Conservation (phyloP, 2,329 filamentous ascomycete species). For the Botryotinia calthae region DNA sequence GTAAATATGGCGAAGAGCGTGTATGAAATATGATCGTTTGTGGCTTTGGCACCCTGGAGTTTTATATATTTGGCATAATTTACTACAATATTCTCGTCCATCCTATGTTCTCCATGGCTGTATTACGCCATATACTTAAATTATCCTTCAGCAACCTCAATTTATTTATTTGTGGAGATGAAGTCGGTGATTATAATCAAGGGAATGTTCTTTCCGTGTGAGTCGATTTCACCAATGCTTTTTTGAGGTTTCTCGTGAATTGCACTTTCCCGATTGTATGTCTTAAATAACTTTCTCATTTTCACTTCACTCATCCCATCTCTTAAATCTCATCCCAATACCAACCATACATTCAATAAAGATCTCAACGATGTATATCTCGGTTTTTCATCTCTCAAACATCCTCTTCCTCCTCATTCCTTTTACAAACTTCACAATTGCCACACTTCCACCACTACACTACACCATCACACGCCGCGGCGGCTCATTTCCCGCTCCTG, state of each 20-base stretch:
- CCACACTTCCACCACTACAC: constrained; percentile 13
- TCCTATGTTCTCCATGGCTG: not conserved
- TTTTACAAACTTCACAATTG: not conserved
- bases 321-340: accelerated
- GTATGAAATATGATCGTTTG: not conserved
- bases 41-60: not conserved
- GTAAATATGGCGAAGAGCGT: not conserved
- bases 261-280: not conserved
- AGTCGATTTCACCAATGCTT: too few relatives aligned
- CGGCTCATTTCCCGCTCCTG: constrained; percentile 10
- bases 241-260: too few relatives aligned
- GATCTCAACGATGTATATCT: not conserved
- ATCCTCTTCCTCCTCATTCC: not conserved
- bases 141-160: not conserved
- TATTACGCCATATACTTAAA: not conserved
- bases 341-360: too few relatives aligned
- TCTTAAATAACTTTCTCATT: not conserved
- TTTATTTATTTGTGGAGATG: not conserved
- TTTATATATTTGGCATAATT: not conserved
- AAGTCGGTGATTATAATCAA: not conserved
- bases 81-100: not conserved
- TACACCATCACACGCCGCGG: constrained; percentile 5
- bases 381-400: not conserved
- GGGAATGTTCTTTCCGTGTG: not conserved
- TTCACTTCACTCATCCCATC: not conserved